Evolutionary conservation across 2,329 filamentous ascomycete genomes (phyloP).

Genomic region (Sclerotinia minor): DNA sequence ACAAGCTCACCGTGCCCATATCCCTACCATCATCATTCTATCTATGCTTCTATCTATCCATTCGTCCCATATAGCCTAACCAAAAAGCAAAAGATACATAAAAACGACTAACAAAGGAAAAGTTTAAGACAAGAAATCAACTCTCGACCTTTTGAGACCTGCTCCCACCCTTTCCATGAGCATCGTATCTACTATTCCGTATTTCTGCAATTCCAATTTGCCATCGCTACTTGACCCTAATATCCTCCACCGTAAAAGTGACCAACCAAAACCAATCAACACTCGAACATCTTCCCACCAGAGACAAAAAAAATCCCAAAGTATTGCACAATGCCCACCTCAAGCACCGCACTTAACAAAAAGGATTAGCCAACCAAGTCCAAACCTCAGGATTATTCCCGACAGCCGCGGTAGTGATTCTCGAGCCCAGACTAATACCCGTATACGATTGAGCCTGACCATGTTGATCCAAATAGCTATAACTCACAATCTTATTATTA

Average conservation of each 20-base stretch:
- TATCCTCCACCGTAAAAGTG: neutral
- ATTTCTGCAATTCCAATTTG: neutral
- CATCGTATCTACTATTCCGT: neutral
- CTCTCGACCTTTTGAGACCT: slow-evolving; percentile 1
- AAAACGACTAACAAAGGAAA: neutral
- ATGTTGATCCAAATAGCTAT: neutral
- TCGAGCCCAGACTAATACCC: neutral
- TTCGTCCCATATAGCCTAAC: neutral
- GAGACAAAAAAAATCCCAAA: too few relatives aligned
- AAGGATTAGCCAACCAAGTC: neutral
- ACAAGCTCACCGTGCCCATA: neutral
- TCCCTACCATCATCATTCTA: neutral
- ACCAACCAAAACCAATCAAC: too few relatives aligned
- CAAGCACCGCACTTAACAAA: neutral
- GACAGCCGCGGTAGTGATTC: neutral
- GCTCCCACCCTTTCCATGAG: neutral
- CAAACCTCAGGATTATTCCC: neutral
- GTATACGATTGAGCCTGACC: neutral
- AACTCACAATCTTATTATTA: neutral
- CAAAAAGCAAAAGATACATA: neutral
- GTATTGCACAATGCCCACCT: neutral
- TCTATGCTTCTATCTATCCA: neutral
- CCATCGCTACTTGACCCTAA: accelerated
- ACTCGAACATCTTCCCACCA: too few relatives aligned
- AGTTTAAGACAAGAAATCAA: slow-evolving; percentile 13